Base-by-base conservation (phyloP, 306 rosid species). In the Quercus dentata region DNA sequence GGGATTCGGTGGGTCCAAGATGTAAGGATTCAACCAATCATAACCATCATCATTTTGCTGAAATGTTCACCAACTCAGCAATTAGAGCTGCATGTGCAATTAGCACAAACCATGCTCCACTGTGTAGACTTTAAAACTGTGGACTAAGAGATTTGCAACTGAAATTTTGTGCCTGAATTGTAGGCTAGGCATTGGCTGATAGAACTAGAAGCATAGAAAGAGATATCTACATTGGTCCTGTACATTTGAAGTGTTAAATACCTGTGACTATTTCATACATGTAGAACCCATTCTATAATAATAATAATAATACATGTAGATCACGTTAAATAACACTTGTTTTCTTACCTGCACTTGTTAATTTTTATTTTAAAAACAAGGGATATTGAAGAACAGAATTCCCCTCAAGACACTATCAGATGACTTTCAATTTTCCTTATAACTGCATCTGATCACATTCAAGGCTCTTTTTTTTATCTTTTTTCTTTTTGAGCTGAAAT, bases 1-100 rank as follows among this genome's bases (percentile, higher is more conserved):
- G 98, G 94, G 74, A 96, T 93, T 90, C 54, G 54, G 54, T 49
- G 54, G 54, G 54, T 49, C 3, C 17, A 49, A 49, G 54, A 49
- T 49, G 54, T 10, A 49, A 49, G 54, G 54, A 49, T 49, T 49
- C 54, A 49, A 49, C 54, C 54, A 64, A 27, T 80, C 55, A 74
- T 72, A 49, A 63, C 65, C 64, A n/a, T 81, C 64, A 38, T 67
- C 54, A 61, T 74, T 51, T 49, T 79, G 21, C 33, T 13, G 56
- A 25, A 79, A 82, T 74, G 23, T 73, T 65, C 41, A 69, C 56
- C 65, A 78, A 69, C 75, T 85, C 74, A 55, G 58, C 18, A 46
- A 76, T 57, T 76, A 70, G 76, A 74, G 68, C 81, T 69, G 69
- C 69, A 63, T 15, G 17, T 28, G 44, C 20, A 28, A 63, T 5